These are phyloP conservation scores for Kodamaea alishanica DNA, from an alignment of 1,139 yeast genomes.

Conservation along the genomic window DNA sequence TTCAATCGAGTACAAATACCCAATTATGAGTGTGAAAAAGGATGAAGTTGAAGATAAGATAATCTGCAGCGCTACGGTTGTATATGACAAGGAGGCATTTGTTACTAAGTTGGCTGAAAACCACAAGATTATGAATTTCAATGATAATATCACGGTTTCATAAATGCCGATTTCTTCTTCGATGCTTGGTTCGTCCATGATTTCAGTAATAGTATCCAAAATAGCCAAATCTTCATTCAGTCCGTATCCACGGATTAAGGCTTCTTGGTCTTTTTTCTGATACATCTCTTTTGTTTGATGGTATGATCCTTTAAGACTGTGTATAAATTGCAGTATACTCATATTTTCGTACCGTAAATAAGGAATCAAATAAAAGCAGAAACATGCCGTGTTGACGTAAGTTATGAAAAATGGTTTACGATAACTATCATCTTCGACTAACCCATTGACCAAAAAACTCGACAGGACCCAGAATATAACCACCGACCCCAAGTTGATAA, in stretches of 20 bases:
- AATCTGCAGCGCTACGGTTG: slow-evolving; percentile 91
- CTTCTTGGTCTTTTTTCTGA: slow-evolving; percentile 8
- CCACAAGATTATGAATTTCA: slow-evolving; percentile 86
- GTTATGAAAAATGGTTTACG: slow-evolving; percentile 93
- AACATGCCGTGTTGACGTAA: slow-evolving; percentile 83
- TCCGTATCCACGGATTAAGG: slow-evolving; percentile 17
- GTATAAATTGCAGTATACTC: slow-evolving; percentile 23
- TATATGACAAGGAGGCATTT: slow-evolving; percentile 80
- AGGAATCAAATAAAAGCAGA: slow-evolving; percentile 72
- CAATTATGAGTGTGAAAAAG: slow-evolving; percentile 85
- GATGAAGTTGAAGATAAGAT: slow-evolving; percentile 88
- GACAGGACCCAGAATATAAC: slow-evolving; percentile 86
- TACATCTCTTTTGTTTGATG: slow-evolving; percentile 5
- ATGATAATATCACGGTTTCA: slow-evolving; percentile 60
- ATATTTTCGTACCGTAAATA: slow-evolving; percentile 32
- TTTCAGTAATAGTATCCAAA: slow-evolving; percentile 9
- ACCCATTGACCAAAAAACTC: slow-evolving; percentile 71
- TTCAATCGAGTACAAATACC: slow-evolving; percentile 70
- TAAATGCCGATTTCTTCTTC: slow-evolving; percentile 27
- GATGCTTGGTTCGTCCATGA: slow-evolving; percentile 5
- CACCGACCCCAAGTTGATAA: slow-evolving; percentile 67
- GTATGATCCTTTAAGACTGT: slow-evolving; percentile 21
- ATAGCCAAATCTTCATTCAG: slow-evolving; percentile 20
- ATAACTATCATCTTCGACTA: slow-evolving; percentile 66
- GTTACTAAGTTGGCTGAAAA: slow-evolving; percentile 84